Base-by-base conservation (phyloP, 2,329 filamentous ascomycete species). In the Biscogniauxia mediterranea region DNA sequence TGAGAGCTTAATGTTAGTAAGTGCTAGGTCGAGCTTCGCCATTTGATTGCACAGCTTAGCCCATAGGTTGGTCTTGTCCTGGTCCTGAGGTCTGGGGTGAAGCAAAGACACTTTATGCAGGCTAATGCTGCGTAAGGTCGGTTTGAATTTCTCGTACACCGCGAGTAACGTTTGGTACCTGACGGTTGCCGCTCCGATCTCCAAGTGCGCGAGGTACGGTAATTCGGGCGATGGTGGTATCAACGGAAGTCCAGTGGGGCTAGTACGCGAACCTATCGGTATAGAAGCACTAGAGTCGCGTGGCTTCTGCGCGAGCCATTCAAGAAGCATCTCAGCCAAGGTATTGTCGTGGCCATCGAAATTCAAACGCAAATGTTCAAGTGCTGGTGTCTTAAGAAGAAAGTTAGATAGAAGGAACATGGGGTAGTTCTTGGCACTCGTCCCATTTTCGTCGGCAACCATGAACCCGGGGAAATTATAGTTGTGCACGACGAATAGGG, bases 301-400 rank as follows among this genome's bases (percentile, higher is more conserved):
- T 13, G 4, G 54, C 54, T 69, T 60, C 2, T 58, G 55, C 3
- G 68, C 73, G 9, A 82, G 69, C 79, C 75, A 84, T 13, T 66
- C 26, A 2, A 84, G 59, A 11, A 84, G 64, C 0, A 70, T 65
- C 0, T 70, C 64, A 1, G 69, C 58, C 2, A 67, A 58, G 4
- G 59, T 19, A 3, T 58, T 19, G 0, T 60, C 21, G 7, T 56
- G 60, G 7, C 38, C 9, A 13, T 68, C 64, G 28, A 83, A 81
- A 65, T 87, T 87, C 52, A 87, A 68, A 2, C 85, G 79, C 5
- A 88, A 74, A 65, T 84, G 80, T 28, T 77, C 76, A 5, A 88
- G 62, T 19, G 81, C 81, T 3, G 71, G 62, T 0, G 77, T 70
- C 26, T 70, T 70, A 0, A 69, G 67, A 5, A 85, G 70, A 55